These are phyloP conservation scores for Smallanthus sonchifolius DNA, from an alignment of 129 eudicot genomes.

Conservation along the genomic window DNA sequence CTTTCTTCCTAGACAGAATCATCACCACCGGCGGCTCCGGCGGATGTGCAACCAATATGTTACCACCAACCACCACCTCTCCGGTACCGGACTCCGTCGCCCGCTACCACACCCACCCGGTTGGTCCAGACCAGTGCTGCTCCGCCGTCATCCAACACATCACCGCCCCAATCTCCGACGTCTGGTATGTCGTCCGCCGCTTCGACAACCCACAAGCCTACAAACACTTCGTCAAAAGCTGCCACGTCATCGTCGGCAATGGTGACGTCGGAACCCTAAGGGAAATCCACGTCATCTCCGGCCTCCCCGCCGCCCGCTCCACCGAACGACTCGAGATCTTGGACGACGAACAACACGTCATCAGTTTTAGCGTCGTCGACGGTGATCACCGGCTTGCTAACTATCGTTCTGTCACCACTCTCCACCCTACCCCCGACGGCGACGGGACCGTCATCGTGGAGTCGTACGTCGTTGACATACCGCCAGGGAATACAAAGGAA, in stretches of 20 bases:
- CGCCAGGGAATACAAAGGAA: slow-evolving; percentile 68
- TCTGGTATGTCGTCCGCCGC: slow-evolving; percentile 83
- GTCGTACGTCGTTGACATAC: slow-evolving; percentile 77
- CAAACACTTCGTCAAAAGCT: slow-evolving; percentile 78
- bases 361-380: slow-evolving; percentile 80
- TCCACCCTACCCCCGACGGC: slow-evolving; percentile 49
- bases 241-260: slow-evolving; percentile 60
- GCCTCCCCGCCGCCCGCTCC: slow-evolving; percentile 75
- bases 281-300: slow-evolving; percentile 71
- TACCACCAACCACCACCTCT: slow-evolving; percentile 21
- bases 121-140: slow-evolving; percentile 73
- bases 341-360: slow-evolving; percentile 70
- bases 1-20: slow-evolving; percentile 31
- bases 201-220: slow-evolving; percentile 89
- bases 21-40: slow-evolving; percentile 9
- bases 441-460: slow-evolving; percentile 66
- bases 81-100: slow-evolving; percentile 57
- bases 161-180: slow-evolving; percentile 62
- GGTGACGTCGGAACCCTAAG: slow-evolving; percentile 75
- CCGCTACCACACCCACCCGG: slow-evolving; percentile 54
- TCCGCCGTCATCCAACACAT: slow-evolving; percentile 71
- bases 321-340: slow-evolving; percentile 74
- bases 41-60: slow-evolving; percentile 25
- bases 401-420: slow-evolving; percentile 70
- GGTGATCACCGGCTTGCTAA: slow-evolving; percentile 82